Evolutionary conservation across 768 basidiomycete species (phyloP).

Genomic region (Leucosporidium yakuticum): DNA sequence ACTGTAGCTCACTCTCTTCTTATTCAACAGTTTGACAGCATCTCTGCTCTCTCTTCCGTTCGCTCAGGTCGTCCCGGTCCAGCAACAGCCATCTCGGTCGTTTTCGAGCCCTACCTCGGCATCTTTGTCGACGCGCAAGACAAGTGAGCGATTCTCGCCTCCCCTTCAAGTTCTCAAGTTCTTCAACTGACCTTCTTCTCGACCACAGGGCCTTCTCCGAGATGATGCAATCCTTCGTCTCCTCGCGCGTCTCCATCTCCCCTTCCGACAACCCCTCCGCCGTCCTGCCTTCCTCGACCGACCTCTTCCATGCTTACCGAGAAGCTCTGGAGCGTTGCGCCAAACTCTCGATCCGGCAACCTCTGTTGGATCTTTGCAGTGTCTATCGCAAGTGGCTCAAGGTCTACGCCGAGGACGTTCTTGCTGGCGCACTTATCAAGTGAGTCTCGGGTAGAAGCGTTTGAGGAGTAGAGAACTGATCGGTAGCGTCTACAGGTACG

Average conservation of each 20-base stretch:
- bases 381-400: constrained; percentile 90
- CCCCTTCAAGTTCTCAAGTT: too few relatives aligned
- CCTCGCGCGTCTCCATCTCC: constrained; percentile 28
- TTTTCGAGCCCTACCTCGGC: constrained; percentile 85
- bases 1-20: too few relatives aligned
- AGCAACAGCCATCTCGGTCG: constrained; percentile 63
- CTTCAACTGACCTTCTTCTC: neutral
- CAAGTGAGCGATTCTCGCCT: constrained; percentile 53
- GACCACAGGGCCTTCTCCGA: constrained; percentile 68
- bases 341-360: constrained; percentile 74
- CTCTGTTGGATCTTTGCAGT: constrained; percentile 70
- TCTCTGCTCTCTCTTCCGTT: constrained; percentile 33
- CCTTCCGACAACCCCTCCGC: constrained; percentile 44
- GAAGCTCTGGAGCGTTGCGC: constrained; percentile 92
- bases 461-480: neutral
- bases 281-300: constrained; percentile 87
- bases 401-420: constrained; percentile 94
- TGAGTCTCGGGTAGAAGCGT: constrained; percentile 40
- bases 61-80: constrained; percentile 25
- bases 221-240: constrained; percentile 77
- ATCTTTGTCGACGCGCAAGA: constrained; percentile 96
- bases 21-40: constrained; percentile 37
- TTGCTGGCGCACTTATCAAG: constrained; percentile 69
- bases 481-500: constrained; percentile 6
- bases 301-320: constrained; percentile 93